phyloP scores from a whole-genome alignment of 352 stramenopile genomes.

The Pilasporangium apinafurcum region DNA sequence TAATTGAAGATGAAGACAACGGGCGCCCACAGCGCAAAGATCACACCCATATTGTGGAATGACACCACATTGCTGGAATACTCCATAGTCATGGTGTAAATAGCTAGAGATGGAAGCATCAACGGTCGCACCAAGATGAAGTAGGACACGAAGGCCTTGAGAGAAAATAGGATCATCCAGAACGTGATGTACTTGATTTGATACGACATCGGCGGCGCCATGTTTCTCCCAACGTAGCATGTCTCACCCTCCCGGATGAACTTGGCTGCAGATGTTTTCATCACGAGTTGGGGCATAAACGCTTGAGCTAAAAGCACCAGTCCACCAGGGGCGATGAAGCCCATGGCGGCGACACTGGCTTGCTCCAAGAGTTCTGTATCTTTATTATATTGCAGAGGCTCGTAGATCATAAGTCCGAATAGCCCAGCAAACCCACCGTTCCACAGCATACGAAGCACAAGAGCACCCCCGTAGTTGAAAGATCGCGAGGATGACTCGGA shows the following conservation, averaged over 20 bases:
- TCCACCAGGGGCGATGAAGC: slow-evolving; percentile 35
- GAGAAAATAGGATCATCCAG: slow-evolving; percentile 50
- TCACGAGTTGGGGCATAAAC: slow-evolving; percentile 35
- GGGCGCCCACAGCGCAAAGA: slow-evolving; percentile 52
- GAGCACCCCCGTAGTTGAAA: slow-evolving; percentile 49
- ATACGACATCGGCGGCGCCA: slow-evolving; percentile 48
- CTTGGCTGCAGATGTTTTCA: slow-evolving; percentile 50
- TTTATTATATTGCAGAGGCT: slow-evolving; percentile 17
- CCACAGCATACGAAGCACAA: slow-evolving; percentile 62
- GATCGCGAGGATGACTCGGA: slow-evolving; percentile 39
- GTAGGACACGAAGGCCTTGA: slow-evolving; percentile 65
- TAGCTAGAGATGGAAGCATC: slow-evolving; percentile 59
- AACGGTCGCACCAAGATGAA: slow-evolving; percentile 61
- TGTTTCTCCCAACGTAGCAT: slow-evolving; percentile 65
- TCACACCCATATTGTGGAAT: slow-evolving; percentile 66
- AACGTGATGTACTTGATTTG: slow-evolving; percentile 63
- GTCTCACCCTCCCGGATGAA: slow-evolving; percentile 64
- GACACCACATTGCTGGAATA: slow-evolving; percentile 57
- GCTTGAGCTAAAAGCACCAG: slow-evolving; percentile 37
- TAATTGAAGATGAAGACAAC: slow-evolving; percentile 78
- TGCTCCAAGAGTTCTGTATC: slow-evolving; percentile 42
- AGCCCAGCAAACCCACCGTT: slow-evolving; percentile 49
- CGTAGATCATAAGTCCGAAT: slow-evolving; percentile 62
- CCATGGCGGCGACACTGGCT: slow-evolving; percentile 15
- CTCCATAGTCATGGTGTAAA: slow-evolving; percentile 58